Percentiles rank a stretch among this genome's conserved stretches.
Evolutionary conservation across 257 asterid species (phyloP).

Genomic region (Jacaranda copaia): DNA sequence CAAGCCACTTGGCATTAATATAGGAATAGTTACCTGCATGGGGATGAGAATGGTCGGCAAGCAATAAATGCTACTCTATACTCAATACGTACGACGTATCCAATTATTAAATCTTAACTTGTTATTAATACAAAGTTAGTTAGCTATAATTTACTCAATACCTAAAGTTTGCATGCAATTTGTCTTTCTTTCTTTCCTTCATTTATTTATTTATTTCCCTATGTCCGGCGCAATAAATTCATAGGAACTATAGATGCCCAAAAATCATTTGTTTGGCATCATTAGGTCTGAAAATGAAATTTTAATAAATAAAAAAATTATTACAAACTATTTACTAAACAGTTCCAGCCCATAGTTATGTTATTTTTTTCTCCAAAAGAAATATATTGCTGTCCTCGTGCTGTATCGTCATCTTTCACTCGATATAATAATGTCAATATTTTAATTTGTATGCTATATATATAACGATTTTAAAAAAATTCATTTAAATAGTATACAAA

Average conservation of each 20-base stretch:
- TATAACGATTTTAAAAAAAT: too few species aligned
- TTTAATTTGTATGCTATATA: too few species aligned
- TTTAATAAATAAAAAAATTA: not conserved
- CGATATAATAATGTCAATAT: too few species aligned
- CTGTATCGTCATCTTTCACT: too few species aligned
- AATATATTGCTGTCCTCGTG: not conserved
- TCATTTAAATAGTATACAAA: too few species aligned
- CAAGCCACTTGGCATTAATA: too few species aligned
- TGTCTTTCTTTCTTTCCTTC: not conserved
- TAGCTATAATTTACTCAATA: not conserved
- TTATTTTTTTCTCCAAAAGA: not conserved
- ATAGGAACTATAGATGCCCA: not conserved
- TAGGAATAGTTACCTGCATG: not conserved
- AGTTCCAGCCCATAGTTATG: too few species aligned
- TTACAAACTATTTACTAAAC: too few species aligned
- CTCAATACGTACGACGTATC: not conserved
- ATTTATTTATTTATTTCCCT: not conserved
- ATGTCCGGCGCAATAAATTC: slow-evolving; percentile 8
- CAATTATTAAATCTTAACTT: not conserved
- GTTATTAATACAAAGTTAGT: not conserved
- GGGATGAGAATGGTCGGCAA: not conserved
- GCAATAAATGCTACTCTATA: not conserved
- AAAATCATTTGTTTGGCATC: not conserved
- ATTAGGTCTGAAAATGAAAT: too few species aligned
- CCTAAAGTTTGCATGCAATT: not conserved